Base-by-base conservation (phyloP, 169 alveolate genomes). In the Plasmodium berghei region DNA sequence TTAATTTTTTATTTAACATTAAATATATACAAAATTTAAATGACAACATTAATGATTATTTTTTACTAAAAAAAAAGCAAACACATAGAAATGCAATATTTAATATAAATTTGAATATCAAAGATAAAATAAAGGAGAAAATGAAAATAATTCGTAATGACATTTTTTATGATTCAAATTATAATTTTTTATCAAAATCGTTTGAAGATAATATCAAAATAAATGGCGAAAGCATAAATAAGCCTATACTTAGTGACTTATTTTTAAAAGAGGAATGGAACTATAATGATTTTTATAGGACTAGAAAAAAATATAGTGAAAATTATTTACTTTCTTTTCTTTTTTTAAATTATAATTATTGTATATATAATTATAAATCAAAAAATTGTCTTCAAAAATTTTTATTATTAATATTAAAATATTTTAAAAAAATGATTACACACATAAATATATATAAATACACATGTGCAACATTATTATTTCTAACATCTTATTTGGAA, bases 321-420 rank as follows among this genome's bases (percentile, higher is more conserved):
- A 66, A 69, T 28, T 34, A 64, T 77, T 26, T 66, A 40, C 58
- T 83, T 5, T 64, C 54, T 56, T 83, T 83, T 69, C 59, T 83
- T 6, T 67, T 83, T 67, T 22, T 83, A 34, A 66, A 83, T 83
- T 83, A 83, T 59, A 83, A 83, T 66, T 83, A 83, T 48, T 83
- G 90, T 67, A 49, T 83, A n/a, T 83, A 45, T 24, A 83, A 54
- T 62, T 26, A 83, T 42, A 46, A 67, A 26, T 34, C 28, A 14
- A 61, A 72, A 54, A 61, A 56, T 0, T 34, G 55, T 10, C 42
- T 83, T 34, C 28, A 62, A 28, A 34, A 59, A 3, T 83, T 67
- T 56, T 16, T 61, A 28, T 34, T 83, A 8, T 18, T 22, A 28
- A 83, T 83, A 40, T 20, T 83, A 46, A 69, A 55, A 22, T 42